These are phyloP conservation scores for Penicillium roqueforti DNA, from an alignment of 495 filamentous ascomycete species.

Conservation along the genomic window DNA sequence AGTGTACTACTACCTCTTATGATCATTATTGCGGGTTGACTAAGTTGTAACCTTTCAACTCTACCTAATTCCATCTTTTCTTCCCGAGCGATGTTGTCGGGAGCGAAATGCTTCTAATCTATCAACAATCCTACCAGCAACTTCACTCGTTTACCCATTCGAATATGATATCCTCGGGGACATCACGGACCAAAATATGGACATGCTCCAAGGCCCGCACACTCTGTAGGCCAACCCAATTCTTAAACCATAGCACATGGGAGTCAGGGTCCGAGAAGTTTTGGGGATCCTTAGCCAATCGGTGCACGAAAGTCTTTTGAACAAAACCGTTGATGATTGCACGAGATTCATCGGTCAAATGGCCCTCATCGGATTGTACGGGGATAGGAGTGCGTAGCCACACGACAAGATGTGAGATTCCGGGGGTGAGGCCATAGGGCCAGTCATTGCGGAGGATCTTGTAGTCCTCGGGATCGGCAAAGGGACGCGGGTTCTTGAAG, in stretches of 20 bases:
- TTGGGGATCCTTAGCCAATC: slow-evolving; percentile 40
- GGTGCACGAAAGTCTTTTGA: slow-evolving; percentile 57
- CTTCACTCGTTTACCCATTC: slow-evolving; percentile 54
- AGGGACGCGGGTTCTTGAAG: slow-evolving; percentile 53
- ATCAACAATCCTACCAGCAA: background rate
- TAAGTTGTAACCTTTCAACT: background rate
- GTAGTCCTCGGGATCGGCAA: slow-evolving; percentile 66
- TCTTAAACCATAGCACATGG: slow-evolving; percentile 88
- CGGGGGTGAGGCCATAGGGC: slow-evolving; percentile 74
- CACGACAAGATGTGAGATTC: slow-evolving; percentile 60
- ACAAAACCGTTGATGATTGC: slow-evolving; percentile 63
- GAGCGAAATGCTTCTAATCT: background rate
- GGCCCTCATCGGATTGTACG: slow-evolving; percentile 53
- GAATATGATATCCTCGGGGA: slow-evolving; percentile 52
- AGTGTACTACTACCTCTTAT: background rate
- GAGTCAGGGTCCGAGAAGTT: slow-evolving; percentile 40
- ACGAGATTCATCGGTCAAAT: slow-evolving; percentile 66
- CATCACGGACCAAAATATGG: slow-evolving; percentile 63
- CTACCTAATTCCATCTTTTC: background rate
- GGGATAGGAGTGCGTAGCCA: slow-evolving; percentile 56
- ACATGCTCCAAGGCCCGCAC: slow-evolving; percentile 78
- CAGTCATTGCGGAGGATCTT: slow-evolving; percentile 83
- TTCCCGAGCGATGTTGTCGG: too few species aligned
- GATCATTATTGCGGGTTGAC: background rate
- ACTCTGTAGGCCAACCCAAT: slow-evolving; percentile 85